Base-by-base conservation (phyloP, 2,329 filamentous ascomycete genomes). In the Colletotrichum sp. region DNA sequence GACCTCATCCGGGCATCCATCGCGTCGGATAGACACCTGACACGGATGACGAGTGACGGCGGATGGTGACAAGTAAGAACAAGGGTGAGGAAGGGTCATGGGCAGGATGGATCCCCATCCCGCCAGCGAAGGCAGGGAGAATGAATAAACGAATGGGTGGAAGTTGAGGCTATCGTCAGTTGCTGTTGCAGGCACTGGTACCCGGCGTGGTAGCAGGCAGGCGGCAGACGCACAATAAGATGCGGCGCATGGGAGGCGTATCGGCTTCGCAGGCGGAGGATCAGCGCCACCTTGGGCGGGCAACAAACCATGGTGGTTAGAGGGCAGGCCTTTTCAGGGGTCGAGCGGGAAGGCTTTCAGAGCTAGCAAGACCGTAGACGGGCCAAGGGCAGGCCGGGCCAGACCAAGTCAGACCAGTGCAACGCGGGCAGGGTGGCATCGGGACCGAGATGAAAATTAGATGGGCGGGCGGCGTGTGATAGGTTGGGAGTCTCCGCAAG, bases 211-310 rank as follows among this genome's bases (percentile, higher is more conserved):
- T 72, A 26, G 59, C 72, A 72, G 63, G 36, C 72, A 48, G 59
- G 59, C 72, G 60, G 28, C 26, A 70, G 75, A 65, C 36, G 76
- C 73, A 77, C 24, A 75, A 77, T 75, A 78, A 78, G 75, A 77
- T 78, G 77, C 77, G 77, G 77, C 77, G 71, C 26, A 64, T 60
- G 67, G 63, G 71, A 72, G 74, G 76, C 73, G 73, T 72, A 74
- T 76, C 67, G 73, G 74, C 62, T 75, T 66, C 48, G 60, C 55
- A 59, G 71, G 73, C 68, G 32, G 67, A 75, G 72, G 65, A 64
- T 62, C 62, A 77, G 44, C 75, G 75, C 75, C 75, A 75, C 75
- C 18, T 52, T 66, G 66, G 30, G 30, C 73, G 62, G 36, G 63
- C 26, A 71, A 62, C 55, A 76, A 62, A 64, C 69, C 52, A 60